A percentile compares a stretch with the other conserved stretches of the same genome.
Evolutionary conservation across 2,329 filamentous ascomycete genomes (phyloP).

Genomic region (Pseudogymnoascus sp.): DNA sequence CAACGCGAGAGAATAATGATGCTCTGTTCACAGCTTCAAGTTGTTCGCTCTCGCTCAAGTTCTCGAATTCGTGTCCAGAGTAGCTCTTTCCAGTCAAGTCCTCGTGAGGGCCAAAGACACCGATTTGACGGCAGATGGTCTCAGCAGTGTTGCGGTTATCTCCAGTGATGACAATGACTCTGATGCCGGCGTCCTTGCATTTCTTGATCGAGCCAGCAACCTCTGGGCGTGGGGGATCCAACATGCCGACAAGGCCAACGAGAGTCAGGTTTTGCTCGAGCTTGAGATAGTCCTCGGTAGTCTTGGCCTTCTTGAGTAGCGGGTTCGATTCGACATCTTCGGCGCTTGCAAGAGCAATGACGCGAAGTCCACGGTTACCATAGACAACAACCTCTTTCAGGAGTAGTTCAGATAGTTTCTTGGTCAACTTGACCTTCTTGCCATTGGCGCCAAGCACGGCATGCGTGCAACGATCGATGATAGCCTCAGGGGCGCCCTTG

Average conservation of each 20-base stretch:
- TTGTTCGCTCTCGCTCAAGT: conserved; percentile 68
- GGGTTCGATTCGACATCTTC: conserved; percentile 65
- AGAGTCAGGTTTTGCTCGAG: conserved; percentile 93
- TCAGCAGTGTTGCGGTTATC: conserved; percentile 98
- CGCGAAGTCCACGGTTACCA: conserved; percentile 83
- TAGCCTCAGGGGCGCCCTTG: conserved; percentile 91
- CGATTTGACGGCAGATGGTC: conserved; percentile 95
- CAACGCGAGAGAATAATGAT: conserved; percentile 90
- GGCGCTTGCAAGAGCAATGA: conserved; percentile 84
- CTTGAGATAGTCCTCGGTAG: conserved; percentile 72
- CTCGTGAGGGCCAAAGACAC: conserved; percentile 76
- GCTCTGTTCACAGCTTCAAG: conserved; percentile 76
- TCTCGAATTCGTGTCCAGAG: conserved; percentile 91
- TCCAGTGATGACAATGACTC: conserved; percentile 95
- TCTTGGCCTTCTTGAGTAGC: conserved; percentile 66
- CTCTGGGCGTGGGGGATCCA: conserved; percentile 91
- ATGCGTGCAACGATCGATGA: conserved; percentile 86
- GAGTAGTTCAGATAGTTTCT: conserved; percentile 61
- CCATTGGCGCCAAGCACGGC: conserved; percentile 70
- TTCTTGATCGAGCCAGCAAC: conserved; percentile 78
- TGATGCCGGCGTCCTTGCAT: conserved; percentile 88
- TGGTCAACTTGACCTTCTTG: conserved; percentile 63
- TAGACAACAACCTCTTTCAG: conserved; percentile 78
- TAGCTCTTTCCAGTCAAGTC: conserved; percentile 86
- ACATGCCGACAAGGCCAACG: conserved; percentile 88